Base-by-base conservation (phyloP, 2,329 filamentous ascomycete genomes). In the Verticillium nubilum region DNA sequence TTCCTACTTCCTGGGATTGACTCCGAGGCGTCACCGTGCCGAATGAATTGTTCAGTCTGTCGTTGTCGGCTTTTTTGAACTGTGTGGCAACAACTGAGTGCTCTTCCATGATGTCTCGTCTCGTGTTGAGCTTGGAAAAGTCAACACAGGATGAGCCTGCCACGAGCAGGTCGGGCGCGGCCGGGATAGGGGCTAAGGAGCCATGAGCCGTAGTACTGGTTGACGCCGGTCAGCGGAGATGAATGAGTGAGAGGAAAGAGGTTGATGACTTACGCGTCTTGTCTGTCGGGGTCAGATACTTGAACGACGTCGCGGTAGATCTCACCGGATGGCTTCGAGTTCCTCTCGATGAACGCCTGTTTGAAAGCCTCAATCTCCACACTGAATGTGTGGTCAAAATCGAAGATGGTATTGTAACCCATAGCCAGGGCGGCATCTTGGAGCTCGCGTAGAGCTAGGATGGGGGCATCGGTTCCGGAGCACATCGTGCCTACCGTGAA, bases 91-190 rank as follows among this genome's bases (percentile, higher is more conserved):
- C 76, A 1, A 84, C 84, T 9, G 57, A 60, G 2, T 74, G 70
- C 7, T 82, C 76, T 1, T 79, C 72, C 0, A 87, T 69, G 17
- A 75, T 74, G 4, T 76, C 70, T 56, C 75, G 82, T 0, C 61
- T 64, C 7, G 56, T 61, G 69, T 92, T 94, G 31, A 92, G 70
- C 0, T 64, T 67, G 0, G 90, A 93, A 63, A 89, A 90, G 66
- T 93, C 90, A 2, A 91, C 88, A 64, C 90, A 95, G 0, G 88
- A 87, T 50, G 88, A 90, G 0, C 90, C 90, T 6, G 87, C 87
- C 52, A 93, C 76, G 1, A 94, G 73, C 0, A 94, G 68, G 63
- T 93, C 87, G 1, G 86, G 71, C 12, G 80, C 67, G 0, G 70
- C 71, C 0, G 88, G 88, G 1, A 92, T 82, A 1, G 70, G 57